Percentiles rank a stretch among this genome's conserved stretches.
Evolutionary conservation across 352 stramenopile species (phyloP).

Genomic region (Globisporangium perplexum): DNA sequence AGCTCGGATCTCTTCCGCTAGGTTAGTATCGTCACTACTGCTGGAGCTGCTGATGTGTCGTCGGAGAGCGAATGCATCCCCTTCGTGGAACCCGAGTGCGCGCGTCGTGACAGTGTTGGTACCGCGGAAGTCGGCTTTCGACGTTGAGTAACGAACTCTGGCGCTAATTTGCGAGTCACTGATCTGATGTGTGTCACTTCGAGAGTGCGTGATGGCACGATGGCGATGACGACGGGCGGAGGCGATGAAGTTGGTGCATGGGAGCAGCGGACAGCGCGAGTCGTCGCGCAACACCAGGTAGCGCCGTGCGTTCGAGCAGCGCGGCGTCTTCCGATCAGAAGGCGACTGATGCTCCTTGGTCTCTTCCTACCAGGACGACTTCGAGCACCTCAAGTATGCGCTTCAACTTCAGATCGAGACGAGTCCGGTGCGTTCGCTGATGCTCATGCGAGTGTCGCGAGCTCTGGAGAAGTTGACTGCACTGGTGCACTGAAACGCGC

Average conservation of each 20-base stretch:
- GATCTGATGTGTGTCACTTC: neutral
- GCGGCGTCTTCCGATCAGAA: too few species aligned
- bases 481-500: neutral
- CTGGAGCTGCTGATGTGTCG: neutral
- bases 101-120: too few species aligned
- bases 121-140: too few species aligned
- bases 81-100: neutral
- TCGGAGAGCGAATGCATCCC: neutral
- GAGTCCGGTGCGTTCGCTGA: slow-evolving; percentile 22
- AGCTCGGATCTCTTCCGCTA: slow-evolving; percentile 50
- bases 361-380: slow-evolving; percentile 10
- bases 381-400: slow-evolving; percentile 31
- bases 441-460: too few species aligned
- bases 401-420: slow-evolving; percentile 47
- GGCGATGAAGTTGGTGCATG: neutral
- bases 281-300: slow-evolving; percentile 1
- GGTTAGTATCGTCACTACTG: neutral
- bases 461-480: too few species aligned
- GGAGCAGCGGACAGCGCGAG: slow-evolving; percentile 1
- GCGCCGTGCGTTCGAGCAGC: too few species aligned
- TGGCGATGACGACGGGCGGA: neutral
- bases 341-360: too few species aligned
- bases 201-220: neutral
- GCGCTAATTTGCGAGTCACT: neutral
- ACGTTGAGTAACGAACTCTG: neutral